These are phyloP conservation scores for Helotiales sp. DNA, from an alignment of 2,329 filamentous ascomycete species.

Conservation along the genomic window DNA sequence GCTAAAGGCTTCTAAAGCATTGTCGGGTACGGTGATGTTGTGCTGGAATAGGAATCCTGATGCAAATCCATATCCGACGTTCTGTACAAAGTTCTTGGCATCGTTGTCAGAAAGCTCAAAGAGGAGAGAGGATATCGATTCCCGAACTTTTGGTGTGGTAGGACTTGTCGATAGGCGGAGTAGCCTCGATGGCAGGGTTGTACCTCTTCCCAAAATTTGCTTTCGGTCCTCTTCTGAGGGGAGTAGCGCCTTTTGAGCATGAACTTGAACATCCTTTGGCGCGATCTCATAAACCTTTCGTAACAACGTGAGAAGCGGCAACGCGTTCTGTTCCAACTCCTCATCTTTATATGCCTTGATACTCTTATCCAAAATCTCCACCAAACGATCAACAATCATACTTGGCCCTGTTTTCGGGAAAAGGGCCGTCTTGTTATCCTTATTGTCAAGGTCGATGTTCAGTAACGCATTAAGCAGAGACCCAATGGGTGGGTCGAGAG, in stretches of 20 bases:
- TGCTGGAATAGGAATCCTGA: conserved; percentile 86
- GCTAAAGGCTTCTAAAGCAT: conserved; percentile 56
- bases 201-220: conserved; percentile 72
- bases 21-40: conserved; percentile 74
- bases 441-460: conserved; percentile 68
- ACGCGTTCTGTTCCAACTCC: conserved; percentile 70
- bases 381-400: conserved; percentile 61
- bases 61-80: conserved; percentile 93
- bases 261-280: conserved; percentile 58
- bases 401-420: conserved; percentile 66
- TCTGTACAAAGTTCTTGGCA: conserved; percentile 77
- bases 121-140: conserved; percentile 74
- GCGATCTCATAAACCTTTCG: conserved; percentile 70
- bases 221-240: conserved; percentile 76
- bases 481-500: conserved; percentile 71
- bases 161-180: conserved; percentile 77
- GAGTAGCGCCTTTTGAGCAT: conserved; percentile 68
- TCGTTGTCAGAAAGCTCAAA: conserved; percentile 87
- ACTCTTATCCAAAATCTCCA: conserved; percentile 68
- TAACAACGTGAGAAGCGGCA: conserved; percentile 74
- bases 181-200: conserved; percentile 73
- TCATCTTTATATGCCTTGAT: conserved; percentile 62
- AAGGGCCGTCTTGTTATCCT: conserved; percentile 47
- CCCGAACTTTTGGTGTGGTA: conserved; percentile 68
- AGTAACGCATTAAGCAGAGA: conserved; percentile 78